A percentile compares a stretch with the other conserved stretches of the same genome.
These are phyloP conservation scores for Diplodia sapinea DNA, from an alignment of 2,329 filamentous ascomycete species.

Conservation along the genomic window DNA sequence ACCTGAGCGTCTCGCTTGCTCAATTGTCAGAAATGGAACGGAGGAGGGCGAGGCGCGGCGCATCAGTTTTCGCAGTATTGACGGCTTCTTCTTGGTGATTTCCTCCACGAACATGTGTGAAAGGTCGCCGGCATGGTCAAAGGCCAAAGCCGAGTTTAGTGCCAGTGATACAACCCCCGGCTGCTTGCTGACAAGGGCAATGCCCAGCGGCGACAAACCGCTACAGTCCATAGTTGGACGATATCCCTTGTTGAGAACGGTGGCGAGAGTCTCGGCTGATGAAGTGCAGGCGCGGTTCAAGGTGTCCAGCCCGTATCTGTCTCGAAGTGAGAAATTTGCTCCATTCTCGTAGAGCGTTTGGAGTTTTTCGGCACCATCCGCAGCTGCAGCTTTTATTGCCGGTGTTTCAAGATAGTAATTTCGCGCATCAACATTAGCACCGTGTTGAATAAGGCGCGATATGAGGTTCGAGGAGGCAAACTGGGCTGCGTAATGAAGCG, in stretches of 20 bases:
- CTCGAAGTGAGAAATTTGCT: background rate
- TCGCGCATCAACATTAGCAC: background rate
- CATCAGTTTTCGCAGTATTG: background rate
- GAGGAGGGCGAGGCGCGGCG: too few species aligned
- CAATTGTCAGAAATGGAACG: background rate
- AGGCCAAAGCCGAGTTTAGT: background rate
- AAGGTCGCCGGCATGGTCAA: background rate
- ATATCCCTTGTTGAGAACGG: background rate
- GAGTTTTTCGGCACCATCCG: background rate
- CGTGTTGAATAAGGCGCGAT: background rate
- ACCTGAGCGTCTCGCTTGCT: background rate
- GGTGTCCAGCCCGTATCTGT: background rate
- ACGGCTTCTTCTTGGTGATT: background rate
- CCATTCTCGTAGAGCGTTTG: background rate
- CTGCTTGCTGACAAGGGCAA: background rate
- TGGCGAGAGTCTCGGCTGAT: background rate
- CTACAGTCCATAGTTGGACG: background rate
- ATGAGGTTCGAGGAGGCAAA: rapidly evolving
- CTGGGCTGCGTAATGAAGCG: background rate
- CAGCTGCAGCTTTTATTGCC: background rate
- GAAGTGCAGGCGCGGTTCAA: background rate
- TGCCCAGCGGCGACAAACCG: background rate
- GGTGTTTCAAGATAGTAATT: background rate
- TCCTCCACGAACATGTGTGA: background rate
- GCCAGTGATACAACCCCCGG: background rate